These are phyloP conservation scores for Bremia lactucae DNA, from an alignment of 352 stramenopile genomes.

Conservation along the genomic window DNA sequence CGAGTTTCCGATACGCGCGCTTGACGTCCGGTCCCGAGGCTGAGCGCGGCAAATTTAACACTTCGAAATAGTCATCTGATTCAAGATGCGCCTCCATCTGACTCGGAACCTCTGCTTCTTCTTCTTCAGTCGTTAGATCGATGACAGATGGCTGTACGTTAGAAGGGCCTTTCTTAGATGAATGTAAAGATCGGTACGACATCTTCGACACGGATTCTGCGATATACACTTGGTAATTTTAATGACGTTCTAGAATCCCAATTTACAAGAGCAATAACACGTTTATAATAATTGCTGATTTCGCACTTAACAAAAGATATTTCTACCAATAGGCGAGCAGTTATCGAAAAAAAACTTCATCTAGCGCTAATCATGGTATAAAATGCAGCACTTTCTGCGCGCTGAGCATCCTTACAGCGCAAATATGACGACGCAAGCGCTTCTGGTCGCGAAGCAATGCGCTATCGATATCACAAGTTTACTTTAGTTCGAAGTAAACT, in stretches of 20 bases:
- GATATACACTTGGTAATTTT: constrained; percentile 9
- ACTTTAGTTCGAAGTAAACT: too few species aligned
- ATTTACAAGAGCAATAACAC: background rate
- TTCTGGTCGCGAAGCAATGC: constrained; percentile 2
- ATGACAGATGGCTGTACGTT: constrained; percentile 2
- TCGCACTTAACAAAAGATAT: background rate
- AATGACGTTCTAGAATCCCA: constrained; percentile 10
- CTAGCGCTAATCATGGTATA: constrained; percentile 24
- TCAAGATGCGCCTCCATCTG: constrained; percentile 29
- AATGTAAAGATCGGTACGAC: background rate
- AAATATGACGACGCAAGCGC: constrained; percentile 17
- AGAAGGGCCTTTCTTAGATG: constrained; percentile 2
- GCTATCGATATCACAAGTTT: too few species aligned
- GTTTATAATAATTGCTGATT: background rate
- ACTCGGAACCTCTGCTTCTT: background rate
- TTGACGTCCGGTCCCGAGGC: constrained; percentile 48
- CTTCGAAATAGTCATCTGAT: constrained; percentile 65
- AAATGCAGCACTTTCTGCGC: constrained; percentile 18
- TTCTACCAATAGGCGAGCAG: background rate
- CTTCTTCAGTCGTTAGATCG: constrained; percentile 12
- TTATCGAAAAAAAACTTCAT: constrained; percentile 1
- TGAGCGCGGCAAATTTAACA: constrained; percentile 33
- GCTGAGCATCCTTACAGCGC: constrained; percentile 6
- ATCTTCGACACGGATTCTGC: too few species aligned
- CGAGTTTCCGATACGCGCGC: constrained; percentile 53